Percentiles rank a stretch among this genome's conserved stretches.
These are phyloP conservation scores for Vigna angularis DNA, from an alignment of 306 rosid species.

Conservation along the genomic window DNA sequence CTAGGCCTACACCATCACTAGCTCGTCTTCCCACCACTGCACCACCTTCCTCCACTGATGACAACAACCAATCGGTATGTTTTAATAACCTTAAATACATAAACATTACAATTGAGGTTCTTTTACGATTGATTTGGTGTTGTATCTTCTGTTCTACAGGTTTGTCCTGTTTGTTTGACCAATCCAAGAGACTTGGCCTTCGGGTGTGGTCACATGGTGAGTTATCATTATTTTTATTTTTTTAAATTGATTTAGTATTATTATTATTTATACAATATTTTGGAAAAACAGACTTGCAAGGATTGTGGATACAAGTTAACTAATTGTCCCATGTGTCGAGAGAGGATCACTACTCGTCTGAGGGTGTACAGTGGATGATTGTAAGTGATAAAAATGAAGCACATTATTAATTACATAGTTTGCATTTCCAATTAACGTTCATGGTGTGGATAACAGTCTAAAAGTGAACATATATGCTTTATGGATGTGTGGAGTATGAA, in stretches of 20 bases:
- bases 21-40: slow-evolving; percentile 43
- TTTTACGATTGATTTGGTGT: slow-evolving; percentile 13
- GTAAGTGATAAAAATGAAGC: slow-evolving; percentile 17
- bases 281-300: slow-evolving; percentile 67
- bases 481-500: background rate
- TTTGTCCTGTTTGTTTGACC: slow-evolving; percentile 84
- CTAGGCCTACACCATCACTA: slow-evolving; percentile 45
- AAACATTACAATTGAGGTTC: background rate
- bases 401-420: background rate
- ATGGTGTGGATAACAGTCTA: background rate
- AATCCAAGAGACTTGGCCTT: slow-evolving; percentile 79
- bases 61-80: slow-evolving; percentile 61
- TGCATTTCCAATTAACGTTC: background rate
- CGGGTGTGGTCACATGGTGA: slow-evolving; percentile 92
- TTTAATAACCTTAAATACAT: too few relatives aligned
- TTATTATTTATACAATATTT: slow-evolving; percentile 11
- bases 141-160: slow-evolving; percentile 50
- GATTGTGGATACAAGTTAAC: slow-evolving; percentile 78
- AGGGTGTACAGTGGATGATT: slow-evolving; percentile 74
- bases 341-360: slow-evolving; percentile 72
- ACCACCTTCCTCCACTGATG: slow-evolving; percentile 50
- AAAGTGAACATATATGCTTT: background rate
- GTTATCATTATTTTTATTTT: background rate
- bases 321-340: slow-evolving; percentile 79
- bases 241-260: too few relatives aligned